phyloP scores from a whole-genome alignment of 2,329 filamentous ascomycete genomes.

The Albophoma yamanashiensis region DNA sequence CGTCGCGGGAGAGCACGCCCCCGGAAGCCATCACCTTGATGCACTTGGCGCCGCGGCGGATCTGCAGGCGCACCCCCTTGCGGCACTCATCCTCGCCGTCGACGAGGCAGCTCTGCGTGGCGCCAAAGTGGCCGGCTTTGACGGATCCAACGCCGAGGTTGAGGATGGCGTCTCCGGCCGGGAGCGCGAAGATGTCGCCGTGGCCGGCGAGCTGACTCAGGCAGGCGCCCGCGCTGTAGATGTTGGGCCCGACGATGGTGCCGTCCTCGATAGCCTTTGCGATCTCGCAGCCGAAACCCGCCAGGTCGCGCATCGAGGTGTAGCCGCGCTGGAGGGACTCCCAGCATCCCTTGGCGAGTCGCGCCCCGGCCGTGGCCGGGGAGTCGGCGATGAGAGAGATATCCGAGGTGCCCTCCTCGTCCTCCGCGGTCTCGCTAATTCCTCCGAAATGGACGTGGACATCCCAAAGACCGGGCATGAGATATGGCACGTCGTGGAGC shows the following conservation, averaged over 20 bases:
- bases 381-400: slow-evolving; percentile 15
- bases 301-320: slow-evolving; percentile 38
- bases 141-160: slow-evolving; percentile 19
- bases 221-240: slow-evolving; percentile 33
- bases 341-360: slow-evolving; percentile 29
- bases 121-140: slow-evolving; percentile 18
- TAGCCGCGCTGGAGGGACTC: slow-evolving; percentile 32
- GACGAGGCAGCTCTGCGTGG: slow-evolving; percentile 15
- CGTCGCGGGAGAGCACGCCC: slow-evolving; percentile 25
- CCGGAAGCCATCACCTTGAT: slow-evolving; percentile 29
- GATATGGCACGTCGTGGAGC: slow-evolving; percentile 22
- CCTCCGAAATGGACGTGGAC: slow-evolving; percentile 36
- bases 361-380: slow-evolving; percentile 21
- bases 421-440: slow-evolving; percentile 9
- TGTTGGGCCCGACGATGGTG: slow-evolving; percentile 31
- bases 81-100: slow-evolving; percentile 29
- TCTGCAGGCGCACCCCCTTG: slow-evolving; percentile 25
- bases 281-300: slow-evolving; percentile 32
- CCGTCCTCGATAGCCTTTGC: slow-evolving; percentile 29
- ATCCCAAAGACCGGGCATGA: slow-evolving; percentile 43
- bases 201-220: slow-evolving; percentile 38
- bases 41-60: slow-evolving; percentile 25
- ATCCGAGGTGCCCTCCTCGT: slow-evolving; percentile 10
- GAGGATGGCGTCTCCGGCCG: slow-evolving; percentile 22
- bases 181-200: slow-evolving; percentile 25